Evolutionary conservation across 805 yeast genomes (phyloP).

Genomic region (Kluyveromyces siamensis): DNA sequence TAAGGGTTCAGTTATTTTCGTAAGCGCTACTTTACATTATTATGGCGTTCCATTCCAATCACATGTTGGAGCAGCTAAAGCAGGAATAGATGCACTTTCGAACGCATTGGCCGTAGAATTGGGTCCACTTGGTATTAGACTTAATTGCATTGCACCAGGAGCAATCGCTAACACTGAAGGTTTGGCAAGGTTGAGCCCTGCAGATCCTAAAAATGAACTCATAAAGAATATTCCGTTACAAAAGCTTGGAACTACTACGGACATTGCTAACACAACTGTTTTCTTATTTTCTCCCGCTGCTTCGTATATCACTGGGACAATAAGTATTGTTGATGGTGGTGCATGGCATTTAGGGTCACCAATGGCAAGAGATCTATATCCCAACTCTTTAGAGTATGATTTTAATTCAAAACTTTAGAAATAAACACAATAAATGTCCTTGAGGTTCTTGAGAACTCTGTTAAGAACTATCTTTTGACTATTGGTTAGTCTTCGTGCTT

Average conservation of each 20-base stretch:
- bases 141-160: slow-evolving; percentile 88
- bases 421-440: too few relatives aligned
- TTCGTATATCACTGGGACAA: slow-evolving; percentile 64
- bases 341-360: slow-evolving; percentile 69
- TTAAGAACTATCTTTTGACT: too few relatives aligned
- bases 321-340: slow-evolving; percentile 83
- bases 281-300: slow-evolving; percentile 81
- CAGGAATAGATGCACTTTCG: slow-evolving; percentile 85
- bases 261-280: slow-evolving; percentile 83
- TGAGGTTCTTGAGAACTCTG: too few relatives aligned
- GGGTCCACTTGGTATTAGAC: slow-evolving; percentile 81
- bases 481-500: too few relatives aligned
- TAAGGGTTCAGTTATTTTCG: slow-evolving; percentile 68
- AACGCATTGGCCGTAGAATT: slow-evolving; percentile 81
- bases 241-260: slow-evolving; percentile 59
- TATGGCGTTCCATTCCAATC: slow-evolving; percentile 81
- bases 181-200: slow-evolving; percentile 48
- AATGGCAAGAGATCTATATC: slow-evolving; percentile 33
- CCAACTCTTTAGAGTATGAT: slow-evolving; percentile 31
- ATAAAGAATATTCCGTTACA: slow-evolving; percentile 44
- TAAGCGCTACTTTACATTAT: slow-evolving; percentile 85
- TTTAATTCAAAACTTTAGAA: slow-evolving; percentile 31
- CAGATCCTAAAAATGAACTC: slow-evolving; percentile 33
- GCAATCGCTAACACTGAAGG: slow-evolving; percentile 87
- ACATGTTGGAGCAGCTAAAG: slow-evolving; percentile 93